Evolutionary conservation across 2,329 filamentous ascomycete species (phyloP).

Genomic region (Phialophora expanda): DNA sequence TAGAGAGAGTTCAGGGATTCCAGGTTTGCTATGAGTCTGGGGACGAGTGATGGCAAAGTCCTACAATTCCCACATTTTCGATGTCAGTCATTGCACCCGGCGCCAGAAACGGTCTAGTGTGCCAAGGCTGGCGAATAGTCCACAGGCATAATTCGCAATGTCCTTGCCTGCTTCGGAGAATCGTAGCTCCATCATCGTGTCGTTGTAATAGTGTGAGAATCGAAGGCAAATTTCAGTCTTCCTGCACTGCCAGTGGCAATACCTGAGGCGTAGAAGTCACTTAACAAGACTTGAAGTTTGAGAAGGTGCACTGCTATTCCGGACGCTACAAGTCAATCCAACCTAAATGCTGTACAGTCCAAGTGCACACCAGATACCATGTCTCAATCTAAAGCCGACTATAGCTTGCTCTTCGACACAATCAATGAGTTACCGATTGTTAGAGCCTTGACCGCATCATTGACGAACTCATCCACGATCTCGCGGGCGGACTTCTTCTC

Average conservation of each 20-base stretch:
- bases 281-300: not conserved
- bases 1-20: not conserved
- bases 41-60: conserved; percentile 21
- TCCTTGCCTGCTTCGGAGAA: not conserved
- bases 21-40: not conserved
- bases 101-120: conserved; percentile 14
- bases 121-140: conserved; percentile 7
- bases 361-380: not conserved
- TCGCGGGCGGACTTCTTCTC: conserved; percentile 89
- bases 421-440: conserved; percentile 70
- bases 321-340: not conserved
- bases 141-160: not conserved
- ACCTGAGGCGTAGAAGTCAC: not conserved
- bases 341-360: conserved; percentile 1
- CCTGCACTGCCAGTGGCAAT: not conserved
- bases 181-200: not conserved
- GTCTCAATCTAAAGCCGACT: conserved; percentile 42
- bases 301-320: not conserved
- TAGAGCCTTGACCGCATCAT: conserved; percentile 75
- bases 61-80: conserved; percentile 20
- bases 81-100: conserved; percentile 1
- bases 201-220: not conserved
- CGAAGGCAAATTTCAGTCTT: not conserved
- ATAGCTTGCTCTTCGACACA: conserved; percentile 65
- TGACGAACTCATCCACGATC: conserved; percentile 92